phyloP scores from a whole-genome alignment of 2,329 filamentous ascomycete species.

The Amesomyces nigricolor region DNA sequence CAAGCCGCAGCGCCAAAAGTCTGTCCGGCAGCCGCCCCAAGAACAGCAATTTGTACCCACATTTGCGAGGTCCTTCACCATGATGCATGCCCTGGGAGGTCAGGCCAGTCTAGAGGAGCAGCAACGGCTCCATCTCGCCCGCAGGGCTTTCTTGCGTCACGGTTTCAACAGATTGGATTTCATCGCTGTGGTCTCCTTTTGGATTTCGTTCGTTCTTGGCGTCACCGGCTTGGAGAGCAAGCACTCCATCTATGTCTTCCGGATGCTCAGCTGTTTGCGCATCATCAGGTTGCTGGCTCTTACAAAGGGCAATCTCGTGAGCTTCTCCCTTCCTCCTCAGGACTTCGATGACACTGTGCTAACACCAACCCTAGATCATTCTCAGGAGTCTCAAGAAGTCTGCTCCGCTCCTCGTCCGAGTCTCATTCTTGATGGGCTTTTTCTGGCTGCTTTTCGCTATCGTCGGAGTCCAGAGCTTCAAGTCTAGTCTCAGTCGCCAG shows the following conservation, averaged over 20 bases:
- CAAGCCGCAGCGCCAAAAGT: slow-evolving; percentile 69
- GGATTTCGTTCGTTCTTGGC: slow-evolving; percentile 77
- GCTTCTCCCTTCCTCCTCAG: slow-evolving; percentile 28
- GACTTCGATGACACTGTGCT: neutral
- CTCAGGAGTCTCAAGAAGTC: slow-evolving; percentile 92
- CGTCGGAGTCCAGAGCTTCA: slow-evolving; percentile 94
- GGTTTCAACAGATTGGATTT: slow-evolving; percentile 96
- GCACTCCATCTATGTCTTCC: slow-evolving; percentile 80
- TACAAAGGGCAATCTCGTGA: slow-evolving; percentile 85
- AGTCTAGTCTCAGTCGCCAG: slow-evolving; percentile 69
- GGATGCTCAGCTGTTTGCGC: slow-evolving; percentile 92
- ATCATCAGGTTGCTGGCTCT: slow-evolving; percentile 87
- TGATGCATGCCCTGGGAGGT: slow-evolving; percentile 58
- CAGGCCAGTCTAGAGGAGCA: slow-evolving; percentile 66
- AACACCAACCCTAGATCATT: slow-evolving; percentile 59
- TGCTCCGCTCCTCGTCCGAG: slow-evolving; percentile 82
- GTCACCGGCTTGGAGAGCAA: slow-evolving; percentile 62
- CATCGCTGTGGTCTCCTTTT: slow-evolving; percentile 88
- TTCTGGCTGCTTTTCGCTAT: slow-evolving; percentile 98
- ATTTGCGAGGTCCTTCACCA: slow-evolving; percentile 71
- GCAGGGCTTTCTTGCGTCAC: slow-evolving; percentile 87
- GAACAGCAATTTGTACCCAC: slow-evolving; percentile 47
- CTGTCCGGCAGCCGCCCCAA: slow-evolving; percentile 50
- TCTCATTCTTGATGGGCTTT: slow-evolving; percentile 90
- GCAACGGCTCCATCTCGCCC: slow-evolving; percentile 77